Percentiles rank a stretch among this genome's conserved stretches.
These are phyloP conservation scores for Fabrea salina DNA, from an alignment of 169 alveolate genomes.

Conservation along the genomic window DNA sequence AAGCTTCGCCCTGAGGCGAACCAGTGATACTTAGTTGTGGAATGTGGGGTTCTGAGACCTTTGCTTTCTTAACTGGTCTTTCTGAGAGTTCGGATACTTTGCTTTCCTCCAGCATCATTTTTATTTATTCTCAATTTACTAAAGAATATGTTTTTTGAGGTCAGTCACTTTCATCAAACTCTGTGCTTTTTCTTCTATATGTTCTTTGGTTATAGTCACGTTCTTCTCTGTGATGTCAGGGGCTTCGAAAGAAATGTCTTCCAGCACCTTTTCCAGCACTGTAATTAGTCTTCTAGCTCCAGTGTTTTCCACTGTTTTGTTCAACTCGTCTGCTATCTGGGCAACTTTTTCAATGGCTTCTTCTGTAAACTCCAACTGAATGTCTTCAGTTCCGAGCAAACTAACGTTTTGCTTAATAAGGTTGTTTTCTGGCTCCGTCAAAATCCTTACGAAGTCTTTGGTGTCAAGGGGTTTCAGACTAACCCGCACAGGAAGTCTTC, in stretches of 20 bases:
- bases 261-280: slow-evolving; percentile 77
- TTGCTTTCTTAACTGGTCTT: too few relatives aligned
- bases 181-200: slow-evolving; percentile 43
- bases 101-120: too few relatives aligned
- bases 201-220: slow-evolving; percentile 38
- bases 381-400: slow-evolving; percentile 80
- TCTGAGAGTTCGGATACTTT: too few relatives aligned
- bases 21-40: too few relatives aligned
- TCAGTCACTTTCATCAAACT: slow-evolving; percentile 43
- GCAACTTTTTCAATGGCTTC: slow-evolving; percentile 74
- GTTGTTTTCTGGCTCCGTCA: slow-evolving; percentile 78
- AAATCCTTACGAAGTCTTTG: slow-evolving; percentile 73
- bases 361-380: slow-evolving; percentile 62
- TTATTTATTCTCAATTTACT: too few relatives aligned
- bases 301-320: slow-evolving; percentile 79
- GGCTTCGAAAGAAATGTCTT: slow-evolving; percentile 59
- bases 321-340: slow-evolving; percentile 66
- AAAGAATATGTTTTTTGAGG: slow-evolving; percentile 43
- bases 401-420: slow-evolving; percentile 75
- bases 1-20: too few relatives aligned
- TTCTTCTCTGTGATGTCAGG: slow-evolving; percentile 47
- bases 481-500: slow-evolving; percentile 88
- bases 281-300: slow-evolving; percentile 91
- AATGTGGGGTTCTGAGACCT: too few relatives aligned
- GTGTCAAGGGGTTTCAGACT: slow-evolving; percentile 70